Base-by-base conservation (phyloP, 192 early-diverging fungal genomes). In the Spizellomyces sp. region DNA sequence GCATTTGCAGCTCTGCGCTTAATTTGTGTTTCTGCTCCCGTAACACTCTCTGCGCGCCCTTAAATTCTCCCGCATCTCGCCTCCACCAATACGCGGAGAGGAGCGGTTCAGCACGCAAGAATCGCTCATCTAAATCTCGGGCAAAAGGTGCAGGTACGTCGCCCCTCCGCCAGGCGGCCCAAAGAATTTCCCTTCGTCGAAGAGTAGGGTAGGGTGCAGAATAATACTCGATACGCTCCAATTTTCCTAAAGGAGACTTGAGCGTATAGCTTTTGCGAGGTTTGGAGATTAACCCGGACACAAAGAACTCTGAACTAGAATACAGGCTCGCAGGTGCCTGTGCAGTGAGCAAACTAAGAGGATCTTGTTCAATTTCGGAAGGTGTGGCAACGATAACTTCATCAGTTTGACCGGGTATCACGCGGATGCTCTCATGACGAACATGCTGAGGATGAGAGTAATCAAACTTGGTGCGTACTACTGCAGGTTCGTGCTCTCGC, bases 371-470 rank as follows among this genome's bases (percentile, higher is more conserved):
- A 63, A 80, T 77, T 45, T 70, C 60, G n/a, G 21, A 21, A 10
- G 79, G 79, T 8, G 79, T 80, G 5, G 71, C 48, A 8, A 75
- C 70, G 22, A 74, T 65, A 5, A 36, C 27, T 36, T 27, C 58
- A 15, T 41, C 47, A 47, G 42, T 10, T 48, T 48, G 5, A 3
- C 50, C 45, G 41, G 59, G 61, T 43, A 43, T 9, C 7, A 62
- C 6, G 61, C 48, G 21, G 48, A 76, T 47, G 21, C 43, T 62
- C 77, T 77, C 48, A 46, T 75, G 19, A 58, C 67, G 54, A 14
- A 70, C 42, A 62, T 82, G 80, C 63, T 82, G 75, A 9, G 80
- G 80, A 59, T 82, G 80, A 9, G 80, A 80, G 62, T 83, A 82
- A 63, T 83, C 80, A 46, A 80, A 77, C 12, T 42, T 62, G 8